Evolutionary conservation across 2,329 filamentous ascomycete genomes (phyloP), one percentile per base, ranked within the genome.

Genomic region (Metarhizium humberi): DNA sequence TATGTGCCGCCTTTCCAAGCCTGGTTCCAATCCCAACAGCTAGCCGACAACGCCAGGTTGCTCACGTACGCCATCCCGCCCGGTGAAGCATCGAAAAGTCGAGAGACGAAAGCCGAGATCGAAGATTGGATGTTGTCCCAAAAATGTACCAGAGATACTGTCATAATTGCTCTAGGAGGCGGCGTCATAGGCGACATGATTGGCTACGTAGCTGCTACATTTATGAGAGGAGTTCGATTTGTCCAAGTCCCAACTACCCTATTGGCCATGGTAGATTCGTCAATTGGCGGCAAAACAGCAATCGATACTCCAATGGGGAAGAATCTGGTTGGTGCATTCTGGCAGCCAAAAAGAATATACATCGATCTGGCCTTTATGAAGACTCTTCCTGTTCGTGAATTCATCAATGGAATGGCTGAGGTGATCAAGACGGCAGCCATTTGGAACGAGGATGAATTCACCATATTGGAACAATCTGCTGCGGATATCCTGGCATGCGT

Each of bases 321-420:
- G 78, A 99, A 99, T 69, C 75, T 99, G 59, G 85, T 99, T 55
- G 94, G 94, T 4, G 85, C 92, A 38, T 97, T 99, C 73, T 97
- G 92, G 92, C 94, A 99, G 69, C 94, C 94, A 4, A 81, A 87
- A 65, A 85, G 90, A 59, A 92, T 97, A 61, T 99, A 96, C 72
- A 92, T 99, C 63, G 94, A 99, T 70, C 78, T 97, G 58, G 81
- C 85, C 55, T 97, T 99, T 67, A 78, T 99, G 55, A 90, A 95
- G 68, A 95, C 91, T 1, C 77, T 99, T 20, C 92, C 92, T 1
- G 85, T 87, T 60, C 81, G 94, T 61, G 92, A 99, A 72, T 92
- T 99, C 67, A 91, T 96, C 72, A 99, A 99, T 69, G 94, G 94
- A 58, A 96, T 99, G 92, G 94, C 92, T 30, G 94, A 99, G 75